These are phyloP conservation scores for Pleurotus pulmonarius DNA, from an alignment of 768 basidiomycete species.

Conservation along the genomic window DNA sequence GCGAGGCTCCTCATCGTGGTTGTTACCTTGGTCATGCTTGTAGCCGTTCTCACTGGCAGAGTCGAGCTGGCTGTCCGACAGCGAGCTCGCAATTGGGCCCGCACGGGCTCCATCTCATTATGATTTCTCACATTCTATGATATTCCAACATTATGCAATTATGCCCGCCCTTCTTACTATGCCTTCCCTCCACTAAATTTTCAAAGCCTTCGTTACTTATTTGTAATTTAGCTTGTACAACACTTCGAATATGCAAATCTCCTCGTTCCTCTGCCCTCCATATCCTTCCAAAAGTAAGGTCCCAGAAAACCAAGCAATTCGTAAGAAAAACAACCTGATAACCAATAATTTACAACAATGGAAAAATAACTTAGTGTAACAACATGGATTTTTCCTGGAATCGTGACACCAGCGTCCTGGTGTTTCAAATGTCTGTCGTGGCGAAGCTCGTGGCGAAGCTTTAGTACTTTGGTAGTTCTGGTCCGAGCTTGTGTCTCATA, in stretches of 20 bases:
- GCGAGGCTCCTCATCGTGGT: background rate
- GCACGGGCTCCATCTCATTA: background rate
- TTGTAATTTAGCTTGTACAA: background rate
- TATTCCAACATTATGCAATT: background rate
- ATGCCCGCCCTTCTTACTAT: background rate
- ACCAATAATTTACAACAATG: too few relatives aligned
- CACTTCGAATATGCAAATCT: background rate
- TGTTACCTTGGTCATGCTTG: background rate
- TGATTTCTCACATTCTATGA: background rate
- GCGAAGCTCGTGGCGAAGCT: too few relatives aligned
- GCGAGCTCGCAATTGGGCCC: background rate
- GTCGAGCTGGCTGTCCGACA: background rate
- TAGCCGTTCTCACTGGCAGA: background rate
- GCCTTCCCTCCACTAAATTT: background rate
- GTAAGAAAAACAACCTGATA: too few relatives aligned
- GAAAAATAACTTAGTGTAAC: too few relatives aligned
- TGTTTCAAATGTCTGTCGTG: too few relatives aligned
- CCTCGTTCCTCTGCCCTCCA: too few relatives aligned
- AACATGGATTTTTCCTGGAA: too few relatives aligned
- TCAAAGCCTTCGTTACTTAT: background rate
- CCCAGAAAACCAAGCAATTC: too few relatives aligned
- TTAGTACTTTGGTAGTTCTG: too few relatives aligned
- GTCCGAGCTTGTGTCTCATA: background rate
- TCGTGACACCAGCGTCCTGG: too few relatives aligned
- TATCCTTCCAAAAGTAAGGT: too few relatives aligned